Evolutionary conservation across 2,329 filamentous ascomycete genomes (phyloP).

Genomic region (Penicillium sp.): DNA sequence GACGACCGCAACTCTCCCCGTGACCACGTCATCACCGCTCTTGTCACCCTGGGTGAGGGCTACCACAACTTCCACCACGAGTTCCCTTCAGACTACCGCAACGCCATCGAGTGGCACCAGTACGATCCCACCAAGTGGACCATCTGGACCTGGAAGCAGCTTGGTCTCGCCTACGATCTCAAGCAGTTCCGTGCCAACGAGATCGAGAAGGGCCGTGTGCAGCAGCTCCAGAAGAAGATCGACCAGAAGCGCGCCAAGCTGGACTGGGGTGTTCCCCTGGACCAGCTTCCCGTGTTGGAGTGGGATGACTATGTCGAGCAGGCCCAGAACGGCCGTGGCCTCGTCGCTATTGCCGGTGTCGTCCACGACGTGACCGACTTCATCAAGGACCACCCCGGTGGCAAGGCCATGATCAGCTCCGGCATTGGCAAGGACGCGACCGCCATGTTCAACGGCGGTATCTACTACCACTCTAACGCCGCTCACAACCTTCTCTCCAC

Average conservation of each 20-base stretch:
- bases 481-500: constrained; percentile 85
- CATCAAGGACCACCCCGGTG: constrained; percentile 87
- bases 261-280: constrained; percentile 82
- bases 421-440: constrained; percentile 85
- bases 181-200: constrained; percentile 91
- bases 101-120: constrained; percentile 86
- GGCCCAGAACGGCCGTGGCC: constrained; percentile 72
- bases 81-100: constrained; percentile 90
- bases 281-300: constrained; percentile 79
- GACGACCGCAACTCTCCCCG: constrained; percentile 89
- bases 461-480: constrained; percentile 86
- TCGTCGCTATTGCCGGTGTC: constrained; percentile 77
- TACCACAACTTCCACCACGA: constrained; percentile 98
- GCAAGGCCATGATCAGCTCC: constrained; percentile 78
- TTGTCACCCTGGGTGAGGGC: constrained; percentile 81
- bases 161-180: constrained; percentile 79
- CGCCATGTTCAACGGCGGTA: constrained; percentile 87
- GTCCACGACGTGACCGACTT: constrained; percentile 83
- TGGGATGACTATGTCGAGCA: constrained; percentile 84
- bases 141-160: constrained; percentile 80
- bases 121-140: constrained; percentile 91
- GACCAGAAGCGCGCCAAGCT: constrained; percentile 79
- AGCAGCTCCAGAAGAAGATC: constrained; percentile 89
- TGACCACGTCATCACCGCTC: constrained; percentile 80
- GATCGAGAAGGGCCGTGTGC: constrained; percentile 86